A percentile compares a stretch with the other conserved stretches of the same genome.
These are phyloP conservation scores for Taiozyma sp. DNA, from an alignment of 1,139 yeast species.

Conservation along the genomic window DNA sequence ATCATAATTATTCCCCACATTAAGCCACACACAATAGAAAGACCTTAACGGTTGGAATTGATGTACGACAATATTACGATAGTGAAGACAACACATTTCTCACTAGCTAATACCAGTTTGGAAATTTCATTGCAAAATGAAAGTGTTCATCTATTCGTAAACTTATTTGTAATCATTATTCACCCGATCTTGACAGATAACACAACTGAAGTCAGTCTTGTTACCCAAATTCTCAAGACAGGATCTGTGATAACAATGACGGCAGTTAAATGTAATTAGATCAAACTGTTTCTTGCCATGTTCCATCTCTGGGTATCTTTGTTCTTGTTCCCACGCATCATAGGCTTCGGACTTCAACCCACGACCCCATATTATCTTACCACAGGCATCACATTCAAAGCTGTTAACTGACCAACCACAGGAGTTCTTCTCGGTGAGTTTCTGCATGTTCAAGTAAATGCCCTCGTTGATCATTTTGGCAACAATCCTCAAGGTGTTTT, in stretches of 20 bases:
- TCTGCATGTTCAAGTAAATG: constrained; percentile 40
- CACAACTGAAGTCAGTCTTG: constrained; percentile 16
- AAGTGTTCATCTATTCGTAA: neutral
- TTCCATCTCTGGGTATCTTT: constrained; percentile 2
- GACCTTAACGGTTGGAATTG: neutral
- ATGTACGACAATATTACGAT: no score
- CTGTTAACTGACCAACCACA: constrained; percentile 56
- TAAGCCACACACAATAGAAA: neutral
- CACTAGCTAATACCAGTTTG: no score
- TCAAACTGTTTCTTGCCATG: constrained; percentile 16
- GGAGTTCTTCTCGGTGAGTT: constrained; percentile 34
- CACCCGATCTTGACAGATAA: constrained; percentile 15
- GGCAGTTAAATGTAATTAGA: constrained; percentile 44
- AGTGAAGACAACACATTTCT: no score
- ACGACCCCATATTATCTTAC: constrained; percentile 57
- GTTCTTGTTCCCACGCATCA: constrained; percentile 39
- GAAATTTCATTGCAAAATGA: no score
- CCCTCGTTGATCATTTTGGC: constrained; percentile 49
- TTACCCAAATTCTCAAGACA: constrained; percentile 46
- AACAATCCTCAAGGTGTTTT: constrained; percentile 48
- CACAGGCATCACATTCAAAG: constrained; percentile 65
- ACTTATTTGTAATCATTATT: neutral
- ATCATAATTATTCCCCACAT: neutral
- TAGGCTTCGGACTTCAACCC: constrained; percentile 39
- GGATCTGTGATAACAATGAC: constrained; percentile 60